Evolutionary conservation across 2,329 filamentous ascomycete species (phyloP), one percentile per base, ranked within the genome.

Genomic region (Cladorrhinum sp.): DNA sequence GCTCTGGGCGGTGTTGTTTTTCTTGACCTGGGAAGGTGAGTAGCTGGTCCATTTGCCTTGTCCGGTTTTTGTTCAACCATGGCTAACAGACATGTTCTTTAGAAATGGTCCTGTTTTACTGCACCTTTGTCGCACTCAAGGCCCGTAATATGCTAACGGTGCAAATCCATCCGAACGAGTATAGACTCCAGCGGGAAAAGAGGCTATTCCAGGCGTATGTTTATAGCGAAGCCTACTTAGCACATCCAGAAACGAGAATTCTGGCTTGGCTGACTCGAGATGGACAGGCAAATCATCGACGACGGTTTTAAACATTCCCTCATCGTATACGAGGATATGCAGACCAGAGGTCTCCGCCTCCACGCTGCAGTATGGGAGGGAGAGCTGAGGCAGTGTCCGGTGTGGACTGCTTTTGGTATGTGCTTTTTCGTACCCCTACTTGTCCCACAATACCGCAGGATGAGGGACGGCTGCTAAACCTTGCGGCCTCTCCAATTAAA

Each of bases 331-430:
- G 73, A 81, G 62, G 84, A 88, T 65, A 55, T 65, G 1, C 72
- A 76, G 23, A 82, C 79, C 1, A 72, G 74, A 9, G 80, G 79
- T 1, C 60, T 82, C 2, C 80, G 85, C 12, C 78, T 88, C 0
- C 83, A 86, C 53, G 82, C 83, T 12, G 77, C 81, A 1, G 79
- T 84, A 0, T 80, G 77, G 75, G 79, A 81, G n/a, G 84, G 83
- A 1, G 78, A 81, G 56, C 68, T 86, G 55, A 76, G 74, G 28
- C 75, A 75, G 55, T 85, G 82, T 66, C 85, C 85, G 1, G 78
- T 88, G 8, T 88, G 85, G 85, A 87, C 85, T 2, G 84, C 85
- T 2, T 88, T 88, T 66, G 74, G 84, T 86, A 74, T 24, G 79
- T 67, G 49, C 9, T 54, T 42, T 49, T 8, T 10, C 36, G 6